Percentiles rank a stretch among this genome's conserved stretches.
phyloP scores from a whole-genome alignment of 805 yeast species.

The Teunomyces barrocoloradensis region DNA sequence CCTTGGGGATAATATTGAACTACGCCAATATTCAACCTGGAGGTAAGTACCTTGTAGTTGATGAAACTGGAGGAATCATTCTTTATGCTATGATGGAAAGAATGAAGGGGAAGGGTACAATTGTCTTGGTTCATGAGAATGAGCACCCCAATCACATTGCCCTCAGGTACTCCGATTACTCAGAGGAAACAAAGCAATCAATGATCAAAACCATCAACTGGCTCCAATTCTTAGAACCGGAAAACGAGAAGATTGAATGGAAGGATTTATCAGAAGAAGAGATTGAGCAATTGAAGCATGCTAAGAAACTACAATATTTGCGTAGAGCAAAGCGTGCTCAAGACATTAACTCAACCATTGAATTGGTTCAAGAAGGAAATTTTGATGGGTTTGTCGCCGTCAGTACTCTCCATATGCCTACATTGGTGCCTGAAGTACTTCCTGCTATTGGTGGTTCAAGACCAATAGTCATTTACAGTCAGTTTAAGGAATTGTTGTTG shows the following conservation, averaged over 20 bases:
- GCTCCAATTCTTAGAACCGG: slow-evolving; percentile 82
- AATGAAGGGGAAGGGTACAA: slow-evolving; percentile 73
- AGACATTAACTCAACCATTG: slow-evolving; percentile 49
- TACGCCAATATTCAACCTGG: slow-evolving; percentile 85
- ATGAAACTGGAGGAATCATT: slow-evolving; percentile 93
- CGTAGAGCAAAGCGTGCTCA: slow-evolving; percentile 60
- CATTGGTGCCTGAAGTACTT: slow-evolving; percentile 59
- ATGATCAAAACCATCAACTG: slow-evolving; percentile 71
- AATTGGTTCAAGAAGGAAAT: slow-evolving; percentile 46
- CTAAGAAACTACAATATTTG: slow-evolving; percentile 63
- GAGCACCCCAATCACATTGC: slow-evolving; percentile 86
- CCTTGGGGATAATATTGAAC: slow-evolving; percentile 72
- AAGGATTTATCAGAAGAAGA: slow-evolving; percentile 50
- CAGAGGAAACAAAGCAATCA: slow-evolving; percentile 48
- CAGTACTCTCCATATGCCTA: slow-evolving; percentile 66
- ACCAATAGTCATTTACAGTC: slow-evolving; percentile 79
- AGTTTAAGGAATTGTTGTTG: slow-evolving; percentile 74
- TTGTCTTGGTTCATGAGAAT: slow-evolving; percentile 81
- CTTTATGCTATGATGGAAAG: slow-evolving; percentile 85
- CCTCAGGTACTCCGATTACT: slow-evolving; percentile 61
- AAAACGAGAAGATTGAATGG: slow-evolving; percentile 48
- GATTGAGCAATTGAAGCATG: slow-evolving; percentile 52
- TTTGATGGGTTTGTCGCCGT: slow-evolving; percentile 78
- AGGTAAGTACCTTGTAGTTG: slow-evolving; percentile 83
- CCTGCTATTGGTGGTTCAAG: slow-evolving; percentile 78